Evolutionary conservation across 768 basidiomycete species (phyloP).

Genomic region (Leucocoprinus sp.): DNA sequence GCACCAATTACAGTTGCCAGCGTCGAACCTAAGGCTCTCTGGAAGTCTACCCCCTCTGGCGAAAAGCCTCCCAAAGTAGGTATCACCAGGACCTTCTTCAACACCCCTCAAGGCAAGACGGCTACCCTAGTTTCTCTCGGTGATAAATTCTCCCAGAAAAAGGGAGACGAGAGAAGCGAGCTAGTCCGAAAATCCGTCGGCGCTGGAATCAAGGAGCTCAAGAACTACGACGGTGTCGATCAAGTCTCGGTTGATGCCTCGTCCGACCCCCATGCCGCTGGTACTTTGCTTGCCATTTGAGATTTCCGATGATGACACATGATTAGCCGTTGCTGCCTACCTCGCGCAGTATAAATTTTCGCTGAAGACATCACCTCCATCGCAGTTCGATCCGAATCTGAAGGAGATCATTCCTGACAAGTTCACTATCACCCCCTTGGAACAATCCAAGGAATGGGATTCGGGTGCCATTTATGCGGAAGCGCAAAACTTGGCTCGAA

Average conservation of each 20-base stretch:
- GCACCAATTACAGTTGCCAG: constrained; percentile 23
- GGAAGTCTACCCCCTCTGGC: constrained; percentile 40
- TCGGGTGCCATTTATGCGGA: constrained; percentile 65
- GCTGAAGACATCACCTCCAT: constrained; percentile 66
- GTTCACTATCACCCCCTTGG: constrained; percentile 37
- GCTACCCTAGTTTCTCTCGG: constrained; percentile 55
- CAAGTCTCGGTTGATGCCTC: constrained; percentile 58
- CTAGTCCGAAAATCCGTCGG: constrained; percentile 64
- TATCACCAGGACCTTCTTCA: constrained; percentile 58
- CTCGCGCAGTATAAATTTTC: constrained; percentile 71
- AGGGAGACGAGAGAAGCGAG: constrained; percentile 46
- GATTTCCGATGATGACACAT: not conserved
- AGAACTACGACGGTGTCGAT: constrained; percentile 50
- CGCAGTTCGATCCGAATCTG: constrained; percentile 54
- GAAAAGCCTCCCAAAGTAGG: constrained; percentile 52
- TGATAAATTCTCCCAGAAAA: constrained; percentile 40
- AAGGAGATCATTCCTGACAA: constrained; percentile 43
- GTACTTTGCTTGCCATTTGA: constrained; percentile 27
- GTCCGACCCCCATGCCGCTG: constrained; percentile 68
- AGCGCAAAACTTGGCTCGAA: constrained; percentile 75
- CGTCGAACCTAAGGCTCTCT: constrained; percentile 41
- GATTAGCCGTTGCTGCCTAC: constrained; percentile 66
- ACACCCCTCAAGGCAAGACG: constrained; percentile 37
- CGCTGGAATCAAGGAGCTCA: constrained; percentile 62
- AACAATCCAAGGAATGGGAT: constrained; percentile 56